phyloP scores from a whole-genome alignment of 805 yeast species.

The Saturnispora dispora region DNA sequence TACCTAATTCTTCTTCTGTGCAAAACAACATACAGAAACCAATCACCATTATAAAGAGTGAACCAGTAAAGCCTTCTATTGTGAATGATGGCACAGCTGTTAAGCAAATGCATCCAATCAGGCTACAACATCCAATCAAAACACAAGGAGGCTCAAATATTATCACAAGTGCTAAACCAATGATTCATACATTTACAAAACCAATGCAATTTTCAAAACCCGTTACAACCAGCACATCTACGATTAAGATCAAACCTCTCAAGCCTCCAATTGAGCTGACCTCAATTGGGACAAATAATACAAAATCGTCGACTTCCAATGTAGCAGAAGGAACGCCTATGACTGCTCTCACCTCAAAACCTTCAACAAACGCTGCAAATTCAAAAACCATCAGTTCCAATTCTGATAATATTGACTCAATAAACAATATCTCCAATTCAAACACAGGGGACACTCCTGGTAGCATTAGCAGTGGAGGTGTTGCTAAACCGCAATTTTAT shows the following conservation, averaged over 20 bases:
- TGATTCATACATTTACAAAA: constrained; percentile 12
- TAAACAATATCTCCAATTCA: too few species aligned
- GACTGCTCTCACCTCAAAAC: background rate
- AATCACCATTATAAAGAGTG: background rate
- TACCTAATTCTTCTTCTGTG: background rate
- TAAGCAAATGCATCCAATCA: constrained; percentile 4
- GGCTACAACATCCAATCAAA: constrained; percentile 5
- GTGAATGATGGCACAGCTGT: background rate
- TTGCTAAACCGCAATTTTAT: constrained; percentile 6
- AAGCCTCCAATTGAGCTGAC: constrained; percentile 6
- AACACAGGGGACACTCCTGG: background rate
- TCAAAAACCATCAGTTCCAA: background rate
- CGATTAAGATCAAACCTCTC: constrained; percentile 6
- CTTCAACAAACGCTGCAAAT: background rate
- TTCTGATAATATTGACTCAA: background rate
- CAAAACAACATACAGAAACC: constrained; percentile 4
- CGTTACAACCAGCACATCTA: background rate
- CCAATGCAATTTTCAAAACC: constrained; percentile 10
- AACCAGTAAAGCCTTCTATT: constrained; percentile 1
- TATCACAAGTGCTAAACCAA: constrained; percentile 12
- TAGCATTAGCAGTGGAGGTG: background rate
- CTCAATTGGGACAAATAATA: background rate
- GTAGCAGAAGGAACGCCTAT: background rate
- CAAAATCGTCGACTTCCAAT: background rate
- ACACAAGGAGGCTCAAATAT: background rate